Conservation (phyloP, 768 basidiomycete genomes). For the Symmetrospora coprosmae region DNA sequence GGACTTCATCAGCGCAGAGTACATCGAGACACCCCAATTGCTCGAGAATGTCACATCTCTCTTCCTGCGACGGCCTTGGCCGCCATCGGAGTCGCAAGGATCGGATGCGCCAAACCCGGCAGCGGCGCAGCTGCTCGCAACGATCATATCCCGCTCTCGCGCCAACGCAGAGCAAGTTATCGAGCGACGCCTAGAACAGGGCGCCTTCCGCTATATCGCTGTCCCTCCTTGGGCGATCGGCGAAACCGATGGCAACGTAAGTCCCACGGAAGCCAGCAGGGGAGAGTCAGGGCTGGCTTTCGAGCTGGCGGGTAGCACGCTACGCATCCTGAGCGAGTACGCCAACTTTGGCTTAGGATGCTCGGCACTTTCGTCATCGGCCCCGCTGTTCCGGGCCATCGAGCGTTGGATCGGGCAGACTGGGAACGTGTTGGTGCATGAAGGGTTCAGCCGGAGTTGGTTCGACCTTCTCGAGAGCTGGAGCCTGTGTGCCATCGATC, state of each 20-base stretch:
- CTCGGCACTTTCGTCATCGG: not conserved
- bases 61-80: constrained; percentile 16
- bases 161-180: constrained; percentile 3
- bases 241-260: too few species aligned
- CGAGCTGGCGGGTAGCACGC: not conserved
- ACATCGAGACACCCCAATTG: not conserved
- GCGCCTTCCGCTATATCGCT: constrained; percentile 2
- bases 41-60: not conserved
- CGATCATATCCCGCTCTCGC: not conserved
- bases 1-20: constrained; percentile 10
- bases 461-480: constrained; percentile 9
- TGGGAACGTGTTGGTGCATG: not conserved
- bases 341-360: constrained; percentile 11
- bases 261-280: too few species aligned
- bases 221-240: constrained; percentile 8
- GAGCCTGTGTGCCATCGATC: constrained; percentile 14
- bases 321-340: not conserved
- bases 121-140: not conserved
- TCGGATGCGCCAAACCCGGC: not conserved
- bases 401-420: not conserved
- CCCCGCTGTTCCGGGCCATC: constrained; percentile 3
- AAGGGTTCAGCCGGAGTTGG: not conserved
- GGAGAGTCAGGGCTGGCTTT: not conserved
- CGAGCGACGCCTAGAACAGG: constrained; percentile 1
- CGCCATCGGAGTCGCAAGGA: not conserved